Percentiles rank a stretch among this genome's conserved stretches.
phyloP scores from a whole-genome alignment of 164 flowering plant genomes.

The Euptelea pleiosperma region DNA sequence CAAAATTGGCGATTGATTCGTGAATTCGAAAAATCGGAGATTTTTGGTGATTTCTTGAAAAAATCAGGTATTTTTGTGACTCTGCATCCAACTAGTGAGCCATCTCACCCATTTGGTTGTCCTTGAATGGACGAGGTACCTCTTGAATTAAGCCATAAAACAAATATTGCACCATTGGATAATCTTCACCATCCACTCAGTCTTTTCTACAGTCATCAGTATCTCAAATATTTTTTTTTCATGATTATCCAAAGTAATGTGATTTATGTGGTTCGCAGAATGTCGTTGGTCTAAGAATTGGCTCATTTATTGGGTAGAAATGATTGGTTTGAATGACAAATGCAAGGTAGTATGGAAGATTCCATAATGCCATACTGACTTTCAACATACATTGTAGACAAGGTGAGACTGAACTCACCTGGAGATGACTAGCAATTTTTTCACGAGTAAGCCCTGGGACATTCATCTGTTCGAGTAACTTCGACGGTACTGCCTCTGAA shows the following conservation, averaged over 20 bases:
- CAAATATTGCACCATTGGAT: too few species aligned
- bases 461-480: constrained; percentile 34
- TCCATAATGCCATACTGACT: neutral
- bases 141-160: too few species aligned
- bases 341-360: neutral
- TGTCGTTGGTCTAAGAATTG: neutral
- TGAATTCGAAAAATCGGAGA: too few species aligned
- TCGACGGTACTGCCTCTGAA: constrained; percentile 36
- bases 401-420: constrained; percentile 22
- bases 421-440: constrained; percentile 44
- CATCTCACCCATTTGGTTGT: too few species aligned
- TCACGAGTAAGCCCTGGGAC: constrained; percentile 30
- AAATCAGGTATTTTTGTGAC: too few species aligned
- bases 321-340: neutral
- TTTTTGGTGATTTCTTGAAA: too few species aligned
- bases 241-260: neutral
- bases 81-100: too few species aligned
- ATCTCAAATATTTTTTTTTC: too few species aligned
- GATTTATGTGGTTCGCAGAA: neutral
- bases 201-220: too few species aligned
- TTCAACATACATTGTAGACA: neutral
- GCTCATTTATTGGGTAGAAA: neutral
- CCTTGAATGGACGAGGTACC: too few species aligned
- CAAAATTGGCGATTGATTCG: too few species aligned
- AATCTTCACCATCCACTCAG: too few species aligned